A percentile compares a stretch with the other conserved stretches of the same genome.
These are phyloP conservation scores for Ophiostoma pallidulum DNA, from an alignment of 2,329 filamentous ascomycete genomes.

Conservation along the genomic window DNA sequence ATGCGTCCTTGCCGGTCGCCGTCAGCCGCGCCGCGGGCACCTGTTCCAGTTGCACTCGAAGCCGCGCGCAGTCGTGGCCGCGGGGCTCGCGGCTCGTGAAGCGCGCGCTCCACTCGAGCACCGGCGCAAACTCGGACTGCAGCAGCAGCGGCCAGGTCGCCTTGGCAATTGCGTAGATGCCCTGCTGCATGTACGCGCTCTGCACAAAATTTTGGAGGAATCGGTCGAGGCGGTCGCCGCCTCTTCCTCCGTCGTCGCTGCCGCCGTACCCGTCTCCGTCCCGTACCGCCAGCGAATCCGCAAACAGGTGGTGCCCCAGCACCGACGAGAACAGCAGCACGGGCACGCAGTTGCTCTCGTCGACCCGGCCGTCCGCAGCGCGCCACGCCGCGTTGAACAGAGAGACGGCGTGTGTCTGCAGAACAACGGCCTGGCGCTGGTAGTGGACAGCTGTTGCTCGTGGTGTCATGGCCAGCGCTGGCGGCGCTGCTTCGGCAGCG, in stretches of 20 bases:
- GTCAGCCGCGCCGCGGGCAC: conserved; percentile 10
- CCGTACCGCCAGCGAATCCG: conserved; percentile 24
- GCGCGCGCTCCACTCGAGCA: conserved; percentile 17
- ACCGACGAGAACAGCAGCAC: conserved; percentile 26
- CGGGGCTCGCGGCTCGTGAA: conserved; percentile 15
- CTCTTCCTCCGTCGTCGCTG: no score
- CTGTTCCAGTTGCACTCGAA: conserved; percentile 18
- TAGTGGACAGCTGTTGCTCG: conserved; percentile 13
- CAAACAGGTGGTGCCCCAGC: conserved; percentile 27
- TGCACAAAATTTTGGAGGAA: conserved; percentile 25
- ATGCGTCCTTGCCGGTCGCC: conserved; percentile 20
- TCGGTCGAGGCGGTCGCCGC: conserved; percentile 17
- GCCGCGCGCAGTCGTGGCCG: conserved; percentile 19
- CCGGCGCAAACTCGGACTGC: conserved; percentile 20
- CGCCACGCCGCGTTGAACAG: conserved; percentile 22
- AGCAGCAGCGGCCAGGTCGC: conserved; percentile 22
- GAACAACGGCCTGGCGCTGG: conserved; percentile 19
- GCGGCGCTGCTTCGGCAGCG: no score
- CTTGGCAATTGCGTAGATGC: conserved; percentile 17
- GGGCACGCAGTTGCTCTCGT: conserved; percentile 24
- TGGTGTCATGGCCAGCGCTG: background rate
- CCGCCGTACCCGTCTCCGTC: background rate
- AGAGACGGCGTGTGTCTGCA: conserved; percentile 26
- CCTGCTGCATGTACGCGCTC: conserved; percentile 20
- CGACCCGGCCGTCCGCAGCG: conserved; percentile 17